Evolutionary conservation across 2,329 filamentous ascomycete species (phyloP), one percentile per base, ranked within the genome.

Genomic region (Stagonosporopsis chrysanthemi): DNA sequence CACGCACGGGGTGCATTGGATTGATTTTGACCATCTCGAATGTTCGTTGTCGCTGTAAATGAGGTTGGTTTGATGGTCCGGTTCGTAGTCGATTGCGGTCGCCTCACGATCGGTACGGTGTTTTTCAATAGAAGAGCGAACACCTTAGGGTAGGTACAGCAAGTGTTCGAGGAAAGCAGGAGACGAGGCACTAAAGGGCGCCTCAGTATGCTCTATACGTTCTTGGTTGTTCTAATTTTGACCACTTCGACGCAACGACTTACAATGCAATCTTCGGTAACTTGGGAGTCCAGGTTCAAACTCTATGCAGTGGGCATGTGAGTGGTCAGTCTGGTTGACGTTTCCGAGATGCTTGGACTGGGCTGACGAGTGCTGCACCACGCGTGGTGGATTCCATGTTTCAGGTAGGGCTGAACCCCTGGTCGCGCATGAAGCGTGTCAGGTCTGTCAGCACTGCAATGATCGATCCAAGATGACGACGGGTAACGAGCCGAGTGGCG

Each of bases 1-100:
- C 82, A 72, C 92, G 90, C 62, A 90, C 80, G 38, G 88, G 84
- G 64, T 86, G 80, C 36, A 86, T 79, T 69, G 86, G 83, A 58
- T 79, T 79, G 70, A 84, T 74, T 28, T 52, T 57, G 24, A 40
- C 17, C 54, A 57, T 57, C 6, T 12, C 43, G 47, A n/a, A 17
- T 38, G 38, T 23, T 3, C 9, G n/a, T 11, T 36, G 23, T 38
- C 15, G n/a, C 35, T 29, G 35, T 8, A 28, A 1, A 4, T 14
- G 26, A 35, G 6, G 28, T 39, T 15, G 7, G 22, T 2, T 47
- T n/a, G 14, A 11, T 15, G 24, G 4, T 17, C 8, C 24, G 33
- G 11, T 26, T 44, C 7, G 17, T 23, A n/a, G 1, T 41, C n/a
- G 6, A 33, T 6, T 24, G 28, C n/a, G 11, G 15, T 42, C 23